Base-by-base conservation (phyloP, 2,329 filamentous ascomycete species). In the Penicillium occitanis region DNA sequence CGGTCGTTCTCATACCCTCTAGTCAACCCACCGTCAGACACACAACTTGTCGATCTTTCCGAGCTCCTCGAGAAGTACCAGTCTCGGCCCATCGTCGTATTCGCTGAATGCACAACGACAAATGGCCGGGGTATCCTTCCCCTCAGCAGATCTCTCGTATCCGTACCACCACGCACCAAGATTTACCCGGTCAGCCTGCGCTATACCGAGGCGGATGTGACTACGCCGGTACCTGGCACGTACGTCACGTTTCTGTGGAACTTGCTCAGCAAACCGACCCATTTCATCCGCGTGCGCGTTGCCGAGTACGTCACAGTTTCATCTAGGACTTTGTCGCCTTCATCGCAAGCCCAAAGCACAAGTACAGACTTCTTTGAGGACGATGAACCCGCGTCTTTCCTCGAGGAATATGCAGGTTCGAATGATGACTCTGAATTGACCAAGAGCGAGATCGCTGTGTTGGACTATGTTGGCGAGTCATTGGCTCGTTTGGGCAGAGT, bases 51-150 rank as follows among this genome's bases (percentile, higher is more conserved):
- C 30, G 86, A 88, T 68, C 75, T 93, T 53, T 80, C 83, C 25
- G 82, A 85, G 1, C 84, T 98, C 4, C 75, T 93, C 11, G 79
- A 83, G 37, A 82, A 85, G 66, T 86, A 96, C 75, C 92, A 92
- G 0, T 84, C 86, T 66, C 88, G 92, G 55, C 87, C 92, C 67
- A 86, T 98, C 68, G 92, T 90, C 68, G 88, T 97, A 1, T 97
- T 98, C 76, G 94, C 95, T 13, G 95, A 99, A 80, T 94, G 91
- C 78, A 95, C 91, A 4, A 96, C 95, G 0, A 97, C 92, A 53
- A 99, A 99, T 75, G 94, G 94, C 68, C 90, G 91, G 71, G 95
- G 90, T 4, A 93, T 98, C 68, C 80, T 99, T 13, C 91, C 92
- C 1, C 87, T 97, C 64, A 92, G 90, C 68, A 92, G 91, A 0